phyloP scores from a whole-genome alignment of 2,329 filamentous ascomycete species.

The Exophiala sideris region DNA sequence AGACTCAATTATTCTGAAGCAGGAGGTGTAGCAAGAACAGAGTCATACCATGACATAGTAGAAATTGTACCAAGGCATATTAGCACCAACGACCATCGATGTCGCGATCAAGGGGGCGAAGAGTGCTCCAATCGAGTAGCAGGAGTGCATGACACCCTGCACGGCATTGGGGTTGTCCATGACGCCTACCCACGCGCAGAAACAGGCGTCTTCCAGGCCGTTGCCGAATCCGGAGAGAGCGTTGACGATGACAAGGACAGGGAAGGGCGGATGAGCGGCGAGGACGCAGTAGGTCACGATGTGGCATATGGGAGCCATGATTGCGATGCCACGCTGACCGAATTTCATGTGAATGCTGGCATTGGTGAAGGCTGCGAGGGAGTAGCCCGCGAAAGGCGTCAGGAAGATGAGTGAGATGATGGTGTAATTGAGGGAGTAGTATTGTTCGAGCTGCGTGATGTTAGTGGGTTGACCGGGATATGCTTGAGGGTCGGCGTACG shows the following conservation, averaged over 20 bases:
- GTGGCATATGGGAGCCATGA: conserved; percentile 48
- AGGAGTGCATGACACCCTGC: conserved; percentile 68
- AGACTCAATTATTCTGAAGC: background rate
- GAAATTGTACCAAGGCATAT: conserved; percentile 64
- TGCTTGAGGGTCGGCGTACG: conserved; percentile 5
- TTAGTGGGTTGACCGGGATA: conserved; percentile 34
- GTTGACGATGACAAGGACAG: conserved; percentile 40
- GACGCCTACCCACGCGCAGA: conserved; percentile 64
- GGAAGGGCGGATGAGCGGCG: conserved; percentile 41
- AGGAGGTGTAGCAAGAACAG: no score
- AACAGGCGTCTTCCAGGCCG: conserved; percentile 51
- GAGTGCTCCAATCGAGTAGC: conserved; percentile 68
- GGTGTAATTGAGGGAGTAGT: conserved; percentile 45
- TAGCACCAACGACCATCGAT: conserved; percentile 62
- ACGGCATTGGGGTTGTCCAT: conserved; percentile 72
- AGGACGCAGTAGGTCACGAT: conserved; percentile 38
- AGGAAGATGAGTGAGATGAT: conserved; percentile 50
- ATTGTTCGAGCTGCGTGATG: conserved; percentile 37
- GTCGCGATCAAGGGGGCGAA: conserved; percentile 68
- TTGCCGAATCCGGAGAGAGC: conserved; percentile 43
- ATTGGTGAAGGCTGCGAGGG: conserved; percentile 43
- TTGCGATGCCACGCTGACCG: conserved; percentile 70
- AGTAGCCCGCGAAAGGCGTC: conserved; percentile 49
- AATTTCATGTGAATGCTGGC: conserved; percentile 41
- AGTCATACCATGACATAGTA: conserved; percentile 67